phyloP scores from a whole-genome alignment of 2,329 filamentous ascomycete genomes.

The Colletotrichum noveboracense region DNA sequence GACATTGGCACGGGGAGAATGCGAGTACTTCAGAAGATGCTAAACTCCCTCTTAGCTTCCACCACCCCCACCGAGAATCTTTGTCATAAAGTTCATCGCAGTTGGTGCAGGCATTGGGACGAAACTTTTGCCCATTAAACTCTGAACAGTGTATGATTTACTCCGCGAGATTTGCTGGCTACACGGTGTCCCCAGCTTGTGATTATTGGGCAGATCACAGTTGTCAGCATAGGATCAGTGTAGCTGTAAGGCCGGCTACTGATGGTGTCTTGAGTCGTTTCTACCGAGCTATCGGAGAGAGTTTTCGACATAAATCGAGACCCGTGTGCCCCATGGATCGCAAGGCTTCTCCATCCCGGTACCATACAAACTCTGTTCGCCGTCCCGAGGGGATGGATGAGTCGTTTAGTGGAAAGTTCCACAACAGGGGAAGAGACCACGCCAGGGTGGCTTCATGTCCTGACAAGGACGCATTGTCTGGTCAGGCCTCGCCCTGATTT shows the following conservation, averaged over 20 bases:
- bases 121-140: neutral
- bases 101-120: neutral
- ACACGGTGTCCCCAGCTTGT: neutral
- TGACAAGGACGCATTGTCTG: neutral
- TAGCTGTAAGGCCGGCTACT: neutral
- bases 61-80: neutral
- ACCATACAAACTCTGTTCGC: neutral
- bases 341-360: neutral
- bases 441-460: neutral
- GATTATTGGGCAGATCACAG: rapidly evolving
- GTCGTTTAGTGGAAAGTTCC: neutral
- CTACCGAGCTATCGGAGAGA: neutral
- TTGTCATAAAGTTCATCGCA: neutral
- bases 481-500: neutral
- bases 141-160: neutral
- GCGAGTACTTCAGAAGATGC: neutral
- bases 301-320: neutral
- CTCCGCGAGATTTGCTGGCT: neutral
- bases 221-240: neutral
- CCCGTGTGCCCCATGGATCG: neutral
- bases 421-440: neutral
- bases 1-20: neutral
- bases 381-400: neutral
- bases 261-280: neutral
- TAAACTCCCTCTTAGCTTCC: neutral